Conservation (phyloP, 768 basidiomycete genomes). For the Ramaria sp. region DNA sequence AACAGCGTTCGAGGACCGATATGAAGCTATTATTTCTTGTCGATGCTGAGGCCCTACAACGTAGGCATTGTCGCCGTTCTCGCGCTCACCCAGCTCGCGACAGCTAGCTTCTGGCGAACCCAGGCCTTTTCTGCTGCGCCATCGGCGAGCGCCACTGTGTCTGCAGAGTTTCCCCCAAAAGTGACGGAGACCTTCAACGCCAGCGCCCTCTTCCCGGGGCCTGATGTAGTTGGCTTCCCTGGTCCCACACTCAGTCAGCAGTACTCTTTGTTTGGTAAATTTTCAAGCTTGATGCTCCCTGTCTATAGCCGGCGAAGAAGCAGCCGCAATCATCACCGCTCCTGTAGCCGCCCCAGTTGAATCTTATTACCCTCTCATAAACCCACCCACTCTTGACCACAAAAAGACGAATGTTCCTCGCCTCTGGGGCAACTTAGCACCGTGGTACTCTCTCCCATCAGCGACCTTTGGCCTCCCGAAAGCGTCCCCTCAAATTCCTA, state of each 20-base stretch:
- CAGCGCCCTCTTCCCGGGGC: conserved; percentile 30
- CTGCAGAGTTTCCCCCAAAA: conserved; percentile 31
- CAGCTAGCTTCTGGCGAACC: too few species aligned
- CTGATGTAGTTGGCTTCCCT: conserved; percentile 31
- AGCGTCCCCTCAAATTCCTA: conserved; percentile 35
- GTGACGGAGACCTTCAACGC: conserved; percentile 19
- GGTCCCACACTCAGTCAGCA: conserved; percentile 39
- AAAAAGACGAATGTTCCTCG: conserved; percentile 35
- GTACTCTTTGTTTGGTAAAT: not conserved
- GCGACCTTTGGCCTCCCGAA: conserved; percentile 35
- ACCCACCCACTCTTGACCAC: conserved; percentile 25
- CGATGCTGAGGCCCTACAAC: too few species aligned
- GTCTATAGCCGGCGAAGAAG: conserved; percentile 48
- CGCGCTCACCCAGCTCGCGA: too few species aligned
- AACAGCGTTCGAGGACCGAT: too few species aligned
- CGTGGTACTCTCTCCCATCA: conserved; percentile 39
- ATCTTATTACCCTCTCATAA: conserved; percentile 32
- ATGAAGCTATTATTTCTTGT: too few species aligned
- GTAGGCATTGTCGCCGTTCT: too few species aligned
- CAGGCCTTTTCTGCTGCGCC: conserved; percentile 19
- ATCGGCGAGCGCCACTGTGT: conserved; percentile 33
- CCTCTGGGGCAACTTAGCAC: conserved; percentile 39
- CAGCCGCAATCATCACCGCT: conserved; percentile 61
- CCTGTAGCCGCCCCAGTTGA: conserved; percentile 57
- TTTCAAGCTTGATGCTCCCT: conserved; percentile 4